A percentile compares a stretch with the other conserved stretches of the same genome.
phyloP scores from a whole-genome alignment of 148 eudicot genomes.

The Spergularia marina region DNA sequence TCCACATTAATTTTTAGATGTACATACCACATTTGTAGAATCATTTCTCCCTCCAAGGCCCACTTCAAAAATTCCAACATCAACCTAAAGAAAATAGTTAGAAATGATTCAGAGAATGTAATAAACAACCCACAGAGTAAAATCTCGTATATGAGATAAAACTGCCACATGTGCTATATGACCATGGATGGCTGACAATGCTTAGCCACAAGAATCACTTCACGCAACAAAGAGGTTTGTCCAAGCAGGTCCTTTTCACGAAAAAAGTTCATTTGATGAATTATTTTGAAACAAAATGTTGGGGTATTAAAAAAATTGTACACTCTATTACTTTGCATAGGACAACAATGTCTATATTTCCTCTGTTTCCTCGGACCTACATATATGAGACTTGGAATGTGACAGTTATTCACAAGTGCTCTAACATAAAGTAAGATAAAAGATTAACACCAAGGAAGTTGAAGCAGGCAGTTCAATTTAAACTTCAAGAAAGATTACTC shows the following conservation, averaged over 20 bases:
- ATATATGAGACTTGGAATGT: background rate
- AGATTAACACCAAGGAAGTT: background rate
- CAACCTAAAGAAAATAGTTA: conserved; percentile 48
- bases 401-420: background rate
- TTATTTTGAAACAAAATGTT: too few species aligned
- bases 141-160: too few species aligned
- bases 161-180: too few species aligned
- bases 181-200: too few species aligned
- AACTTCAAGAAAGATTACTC: too few species aligned
- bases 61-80: conserved; percentile 88
- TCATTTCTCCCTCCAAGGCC: conserved; percentile 79
- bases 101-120: background rate
- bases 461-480: background rate
- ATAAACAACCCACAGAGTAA: background rate
- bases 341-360: background rate
- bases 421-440: background rate
- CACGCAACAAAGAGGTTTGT: too few species aligned
- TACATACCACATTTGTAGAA: conserved; percentile 86
- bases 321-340: background rate
- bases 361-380: background rate
- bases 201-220: too few species aligned
- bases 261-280: too few species aligned
- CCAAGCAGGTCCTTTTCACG: too few species aligned
- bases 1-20: background rate
- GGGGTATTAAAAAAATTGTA: background rate